Evolutionary conservation across 164 flowering plant genomes (phyloP).

Genomic region (Santalum album): DNA sequence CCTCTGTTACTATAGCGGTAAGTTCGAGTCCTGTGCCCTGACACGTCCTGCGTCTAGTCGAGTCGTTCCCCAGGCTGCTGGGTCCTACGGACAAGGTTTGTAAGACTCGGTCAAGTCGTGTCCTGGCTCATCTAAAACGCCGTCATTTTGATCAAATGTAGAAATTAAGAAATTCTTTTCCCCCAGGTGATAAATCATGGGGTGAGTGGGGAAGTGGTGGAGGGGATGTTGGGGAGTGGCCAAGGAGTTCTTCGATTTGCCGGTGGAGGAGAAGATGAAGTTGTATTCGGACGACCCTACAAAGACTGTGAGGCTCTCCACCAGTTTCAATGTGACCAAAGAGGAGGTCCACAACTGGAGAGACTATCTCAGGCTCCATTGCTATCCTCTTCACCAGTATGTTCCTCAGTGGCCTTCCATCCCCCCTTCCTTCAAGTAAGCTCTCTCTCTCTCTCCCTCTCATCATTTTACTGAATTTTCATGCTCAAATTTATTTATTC

Average conservation of each 20-base stretch:
- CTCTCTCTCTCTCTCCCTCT: not conserved
- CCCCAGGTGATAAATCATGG: constrained; percentile 76
- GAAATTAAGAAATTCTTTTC: no score
- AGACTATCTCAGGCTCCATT: constrained; percentile 76
- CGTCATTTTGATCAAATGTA: no score
- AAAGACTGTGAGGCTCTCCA: constrained; percentile 60
- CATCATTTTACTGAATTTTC: not conserved
- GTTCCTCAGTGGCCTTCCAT: constrained; percentile 61
- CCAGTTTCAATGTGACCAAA: constrained; percentile 62
- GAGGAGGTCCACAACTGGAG: constrained; percentile 83
- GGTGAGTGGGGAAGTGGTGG: constrained; percentile 29
- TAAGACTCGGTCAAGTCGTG: no score
- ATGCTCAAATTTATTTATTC: no score
- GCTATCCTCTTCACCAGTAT: constrained; percentile 57
- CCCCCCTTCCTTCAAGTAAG: constrained; percentile 74
- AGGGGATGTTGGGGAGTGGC: constrained; percentile 35
- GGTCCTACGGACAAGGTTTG: no score
- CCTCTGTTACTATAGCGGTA: no score
- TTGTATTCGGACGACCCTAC: constrained; percentile 41
- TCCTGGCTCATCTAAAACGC: no score
- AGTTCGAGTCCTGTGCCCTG: no score
- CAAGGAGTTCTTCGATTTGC: constrained; percentile 44
- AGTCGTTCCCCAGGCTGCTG: no score
- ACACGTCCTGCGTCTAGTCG: no score
- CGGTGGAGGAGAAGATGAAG: constrained; percentile 74